Evolutionary conservation across 768 basidiomycete species (phyloP).

Genomic region (Lentinus tigrinus): DNA sequence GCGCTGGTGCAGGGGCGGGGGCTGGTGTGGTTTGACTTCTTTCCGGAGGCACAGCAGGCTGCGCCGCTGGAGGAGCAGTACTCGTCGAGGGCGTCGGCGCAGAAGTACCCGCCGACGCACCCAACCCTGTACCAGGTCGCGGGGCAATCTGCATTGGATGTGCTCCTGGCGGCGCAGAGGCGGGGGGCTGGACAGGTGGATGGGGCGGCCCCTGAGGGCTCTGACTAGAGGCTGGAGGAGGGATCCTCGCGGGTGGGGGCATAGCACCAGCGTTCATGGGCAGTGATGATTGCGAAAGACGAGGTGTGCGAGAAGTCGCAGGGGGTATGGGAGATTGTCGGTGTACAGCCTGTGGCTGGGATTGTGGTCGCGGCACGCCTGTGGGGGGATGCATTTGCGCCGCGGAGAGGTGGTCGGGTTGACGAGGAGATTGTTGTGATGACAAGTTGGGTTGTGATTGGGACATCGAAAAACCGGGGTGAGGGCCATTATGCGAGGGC

Average conservation of each 20-base stretch:
- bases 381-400: conserved; percentile 30
- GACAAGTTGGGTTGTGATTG: conserved; percentile 26
- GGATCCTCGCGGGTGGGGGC: conserved; percentile 21
- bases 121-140: conserved; percentile 6
- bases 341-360: conserved; percentile 52
- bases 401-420: conserved; percentile 34
- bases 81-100: not conserved
- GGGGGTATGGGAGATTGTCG: conserved; percentile 41
- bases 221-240: conserved; percentile 3
- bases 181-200: conserved; percentile 16
- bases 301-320: conserved; percentile 49
- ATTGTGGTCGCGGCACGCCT: conserved; percentile 48
- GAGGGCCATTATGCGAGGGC: conserved; percentile 27
- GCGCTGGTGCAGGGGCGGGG: not conserved
- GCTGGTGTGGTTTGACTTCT: not conserved
- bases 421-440: conserved; percentile 45
- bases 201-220: conserved; percentile 17
- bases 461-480: conserved; percentile 13
- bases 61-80: not conserved
- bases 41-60: conserved; percentile 5
- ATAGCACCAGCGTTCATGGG: conserved; percentile 24
- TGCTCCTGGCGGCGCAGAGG: conserved; percentile 13
- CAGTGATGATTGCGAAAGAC: conserved; percentile 35
- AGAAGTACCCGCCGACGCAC: not conserved
- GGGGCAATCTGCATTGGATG: conserved; percentile 22